Base-by-base conservation (phyloP, 2,329 filamentous ascomycete species). In the Fusarium drepaniforme region DNA sequence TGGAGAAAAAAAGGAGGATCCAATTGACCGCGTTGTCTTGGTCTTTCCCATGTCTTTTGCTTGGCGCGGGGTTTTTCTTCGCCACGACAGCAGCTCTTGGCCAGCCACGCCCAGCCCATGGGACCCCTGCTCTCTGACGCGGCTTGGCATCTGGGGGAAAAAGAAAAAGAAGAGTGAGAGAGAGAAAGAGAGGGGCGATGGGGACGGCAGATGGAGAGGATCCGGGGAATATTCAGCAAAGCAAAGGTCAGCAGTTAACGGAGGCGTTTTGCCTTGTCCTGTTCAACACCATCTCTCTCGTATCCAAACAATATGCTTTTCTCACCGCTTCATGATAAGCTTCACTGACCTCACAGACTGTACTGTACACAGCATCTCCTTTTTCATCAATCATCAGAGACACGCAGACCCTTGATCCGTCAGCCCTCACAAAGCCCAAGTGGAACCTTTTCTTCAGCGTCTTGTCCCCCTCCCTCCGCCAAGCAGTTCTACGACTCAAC, bases 41-140 rank as follows among this genome's bases (percentile, higher is more conserved):
- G 57, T 15, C 25, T 25, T 42, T 60, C 25, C 28, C 21, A 21
- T 30, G 25, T 59, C 73, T 58, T 58, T 40, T 35, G 68, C 68
- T 74, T 74, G 72, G 72, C 72, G 72, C 69, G 65, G 72, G 71
- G 57, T 59, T 68, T 46, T 33, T 73, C 28, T 56, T 56, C 51
- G 51, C 51, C 51, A 56, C 51, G 51, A 33, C 33, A 37, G 37
- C 33, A 37, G 42, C 59, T 51, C 57, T 69, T 66, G 66, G 71
- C 61, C 23, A 63, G 61, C 61, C 44, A 64, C 44, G 28, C 23
- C 18, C 18, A 35, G 46, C 35, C 38, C 46, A 51, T 62, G 30
- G 57, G 64, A 35, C 38, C 65, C 65, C 35, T 40, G 67, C 23
- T n/a, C 12, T 16, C 25, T 28, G 15, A 25, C 28, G 44, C 30